phyloP scores from a whole-genome alignment of 768 basidiomycete genomes.

The Russula griseocarnosa region DNA sequence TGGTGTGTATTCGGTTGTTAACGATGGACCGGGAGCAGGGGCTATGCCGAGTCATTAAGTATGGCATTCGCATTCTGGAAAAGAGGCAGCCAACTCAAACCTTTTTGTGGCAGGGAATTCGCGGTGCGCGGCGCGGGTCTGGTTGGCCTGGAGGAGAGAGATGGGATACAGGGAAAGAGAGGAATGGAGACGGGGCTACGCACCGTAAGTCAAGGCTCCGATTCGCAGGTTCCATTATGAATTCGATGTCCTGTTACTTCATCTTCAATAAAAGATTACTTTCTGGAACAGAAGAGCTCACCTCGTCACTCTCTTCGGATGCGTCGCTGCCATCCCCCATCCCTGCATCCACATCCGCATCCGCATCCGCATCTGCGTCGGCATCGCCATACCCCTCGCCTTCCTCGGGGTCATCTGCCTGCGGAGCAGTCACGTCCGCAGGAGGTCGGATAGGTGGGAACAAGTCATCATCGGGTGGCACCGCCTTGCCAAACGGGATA shows the following conservation, averaged over 20 bases:
- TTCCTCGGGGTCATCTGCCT: slow-evolving; percentile 24
- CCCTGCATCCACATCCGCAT: slow-evolving; percentile 33
- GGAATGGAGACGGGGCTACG: slow-evolving; percentile 25
- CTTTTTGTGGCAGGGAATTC: slow-evolving; percentile 35
- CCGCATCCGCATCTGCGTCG: slow-evolving; percentile 26
- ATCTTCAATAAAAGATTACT: background rate
- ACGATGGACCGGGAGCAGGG: slow-evolving; percentile 53
- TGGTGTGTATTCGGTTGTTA: slow-evolving; percentile 81
- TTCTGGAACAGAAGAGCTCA: slow-evolving; percentile 48
- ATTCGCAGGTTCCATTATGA: slow-evolving; percentile 78
- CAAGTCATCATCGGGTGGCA: slow-evolving; percentile 18
- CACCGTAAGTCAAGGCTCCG: slow-evolving; percentile 76
- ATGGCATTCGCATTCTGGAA: background rate
- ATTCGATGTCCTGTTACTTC: slow-evolving; percentile 68
- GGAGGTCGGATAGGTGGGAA: slow-evolving; percentile 24
- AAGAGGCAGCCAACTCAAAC: slow-evolving; percentile 28
- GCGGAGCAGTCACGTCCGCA: slow-evolving; percentile 20
- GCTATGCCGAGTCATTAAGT: slow-evolving; percentile 33
- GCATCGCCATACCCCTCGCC: slow-evolving; percentile 10
- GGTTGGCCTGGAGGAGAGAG: slow-evolving; percentile 35
- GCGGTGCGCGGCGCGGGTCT: slow-evolving; percentile 33
- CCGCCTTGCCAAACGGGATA: slow-evolving; percentile 20
- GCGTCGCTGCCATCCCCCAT: slow-evolving; percentile 42
- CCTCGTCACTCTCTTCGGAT: slow-evolving; percentile 40
- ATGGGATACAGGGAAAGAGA: slow-evolving; percentile 1